Evolutionary conservation across 1,284 basidiomycete species (phyloP).

Genomic region (Cutaneotrichosporon sp.): DNA sequence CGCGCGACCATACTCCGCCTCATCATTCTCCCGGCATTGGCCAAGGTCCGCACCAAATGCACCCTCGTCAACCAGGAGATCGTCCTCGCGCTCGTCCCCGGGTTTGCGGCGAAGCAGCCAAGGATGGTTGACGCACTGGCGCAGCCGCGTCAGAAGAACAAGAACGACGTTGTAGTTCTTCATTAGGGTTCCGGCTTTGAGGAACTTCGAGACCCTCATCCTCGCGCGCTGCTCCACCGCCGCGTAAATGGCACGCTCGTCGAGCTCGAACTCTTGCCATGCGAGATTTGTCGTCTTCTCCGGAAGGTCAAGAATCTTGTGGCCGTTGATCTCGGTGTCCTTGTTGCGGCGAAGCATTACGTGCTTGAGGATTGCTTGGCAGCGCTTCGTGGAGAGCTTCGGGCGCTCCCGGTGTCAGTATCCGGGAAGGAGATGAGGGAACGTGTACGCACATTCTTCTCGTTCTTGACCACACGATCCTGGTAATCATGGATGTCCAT

Average conservation of each 20-base stretch:
- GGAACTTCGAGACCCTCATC: constrained; percentile 44
- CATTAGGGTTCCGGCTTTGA: constrained; percentile 42
- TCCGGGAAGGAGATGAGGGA: no score
- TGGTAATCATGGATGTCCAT: constrained; percentile 35
- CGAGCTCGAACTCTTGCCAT: constrained; percentile 36
- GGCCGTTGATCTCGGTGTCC: constrained; percentile 43
- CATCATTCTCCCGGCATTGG: constrained; percentile 19
- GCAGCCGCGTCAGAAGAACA: constrained; percentile 39
- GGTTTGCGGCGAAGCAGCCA: constrained; percentile 38
- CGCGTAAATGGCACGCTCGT: constrained; percentile 46
- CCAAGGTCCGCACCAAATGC: constrained; percentile 24
- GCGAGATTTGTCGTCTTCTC: constrained; percentile 35
- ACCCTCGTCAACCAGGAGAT: constrained; percentile 36
- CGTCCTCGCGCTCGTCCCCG: constrained; percentile 22
- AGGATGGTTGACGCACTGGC: constrained; percentile 39
- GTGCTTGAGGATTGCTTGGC: constrained; percentile 38
- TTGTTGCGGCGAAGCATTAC: constrained; percentile 43
- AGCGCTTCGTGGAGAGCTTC: constrained; percentile 36
- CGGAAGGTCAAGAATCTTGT: constrained; percentile 37
- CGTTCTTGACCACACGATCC: constrained; percentile 23
- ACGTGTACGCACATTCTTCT: constrained; percentile 20
- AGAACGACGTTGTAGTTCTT: constrained; percentile 43
- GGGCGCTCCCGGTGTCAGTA: constrained; percentile 22
- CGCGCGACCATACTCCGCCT: constrained; percentile 31
- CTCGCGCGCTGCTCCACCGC: constrained; percentile 38